Evolutionary conservation across 1,284 basidiomycete genomes (phyloP).

Genomic region (Sporisorium iseilematis-ciliati): DNA sequence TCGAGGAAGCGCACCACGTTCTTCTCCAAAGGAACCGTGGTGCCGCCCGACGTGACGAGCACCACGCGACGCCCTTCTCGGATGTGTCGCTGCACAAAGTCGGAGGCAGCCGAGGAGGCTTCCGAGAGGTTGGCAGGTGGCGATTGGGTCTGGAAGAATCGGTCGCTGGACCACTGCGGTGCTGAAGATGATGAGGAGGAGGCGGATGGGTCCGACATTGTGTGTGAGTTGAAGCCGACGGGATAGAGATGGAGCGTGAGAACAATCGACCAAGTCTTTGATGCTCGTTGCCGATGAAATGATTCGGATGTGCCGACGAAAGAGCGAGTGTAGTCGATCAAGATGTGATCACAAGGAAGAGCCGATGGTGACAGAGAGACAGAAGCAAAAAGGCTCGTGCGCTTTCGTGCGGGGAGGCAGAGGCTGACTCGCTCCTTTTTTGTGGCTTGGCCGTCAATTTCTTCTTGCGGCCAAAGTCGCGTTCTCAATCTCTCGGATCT

Average conservation of each 20-base stretch:
- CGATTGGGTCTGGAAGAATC: constrained; percentile 60
- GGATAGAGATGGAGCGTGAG: no score
- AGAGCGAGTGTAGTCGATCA: not conserved
- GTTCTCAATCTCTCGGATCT: constrained; percentile 10
- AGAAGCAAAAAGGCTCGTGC: constrained; percentile 20
- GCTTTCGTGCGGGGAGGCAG: not conserved
- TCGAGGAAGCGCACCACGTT: constrained; percentile 88
- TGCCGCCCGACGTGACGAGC: constrained; percentile 78
- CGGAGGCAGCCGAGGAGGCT: constrained; percentile 28
- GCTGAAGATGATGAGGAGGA: constrained; percentile 17
- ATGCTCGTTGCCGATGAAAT: not conserved
- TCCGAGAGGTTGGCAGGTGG: constrained; percentile 49
- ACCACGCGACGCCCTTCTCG: constrained; percentile 81
- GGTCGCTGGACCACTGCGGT: constrained; percentile 50
- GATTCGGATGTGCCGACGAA: not conserved
- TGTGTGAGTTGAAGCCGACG: not conserved
- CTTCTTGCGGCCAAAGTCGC: constrained; percentile 8
- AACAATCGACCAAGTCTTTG: no score
- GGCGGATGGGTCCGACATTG: constrained; percentile 36
- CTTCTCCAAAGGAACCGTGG: constrained; percentile 67
- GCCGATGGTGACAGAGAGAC: not conserved
- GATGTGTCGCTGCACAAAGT: constrained; percentile 80
- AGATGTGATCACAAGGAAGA: not conserved
- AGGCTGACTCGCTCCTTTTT: not conserved
- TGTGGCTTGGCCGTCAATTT: constrained; percentile 1